phyloP scores from a whole-genome alignment of 495 filamentous ascomycete species.

The Aspergillus olivimuriae region DNA sequence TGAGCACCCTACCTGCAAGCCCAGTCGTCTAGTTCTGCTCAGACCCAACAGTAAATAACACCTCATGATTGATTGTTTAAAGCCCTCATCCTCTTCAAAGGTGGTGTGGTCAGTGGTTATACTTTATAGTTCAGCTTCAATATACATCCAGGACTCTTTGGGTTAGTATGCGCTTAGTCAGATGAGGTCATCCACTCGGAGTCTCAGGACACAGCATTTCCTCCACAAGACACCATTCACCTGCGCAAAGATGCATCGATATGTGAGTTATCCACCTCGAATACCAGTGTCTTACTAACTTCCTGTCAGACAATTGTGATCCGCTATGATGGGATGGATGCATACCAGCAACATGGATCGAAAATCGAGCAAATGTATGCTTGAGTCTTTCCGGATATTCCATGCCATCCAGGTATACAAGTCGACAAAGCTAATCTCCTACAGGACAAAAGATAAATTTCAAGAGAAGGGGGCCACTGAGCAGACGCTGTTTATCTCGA shows the following conservation, averaged over 20 bases:
- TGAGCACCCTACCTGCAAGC: too few relatives aligned
- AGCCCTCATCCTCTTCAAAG: too few relatives aligned
- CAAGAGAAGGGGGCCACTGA: slow-evolving; percentile 6
- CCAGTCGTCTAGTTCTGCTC: too few relatives aligned
- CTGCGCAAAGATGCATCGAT: slow-evolving; percentile 3
- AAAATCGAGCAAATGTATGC: slow-evolving; percentile 11
- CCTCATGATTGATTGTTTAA: too few relatives aligned
- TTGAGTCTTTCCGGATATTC: not conserved
- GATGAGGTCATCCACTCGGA: too few relatives aligned
- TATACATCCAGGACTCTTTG: too few relatives aligned
- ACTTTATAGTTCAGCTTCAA: too few relatives aligned
- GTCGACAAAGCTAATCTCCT: not conserved
- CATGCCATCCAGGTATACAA: not conserved
- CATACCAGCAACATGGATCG: slow-evolving; percentile 9
- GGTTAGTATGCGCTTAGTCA: too few relatives aligned
- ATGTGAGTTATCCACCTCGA: not conserved
- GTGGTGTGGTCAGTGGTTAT: too few relatives aligned
- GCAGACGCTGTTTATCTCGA: slow-evolving; percentile 11
- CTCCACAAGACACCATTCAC: too few relatives aligned
- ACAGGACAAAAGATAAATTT: slow-evolving; percentile 7
- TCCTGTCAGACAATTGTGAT: slow-evolving; percentile 8
- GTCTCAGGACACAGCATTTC: too few relatives aligned
- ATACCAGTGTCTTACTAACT: not conserved
- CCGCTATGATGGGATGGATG: slow-evolving; percentile 11
- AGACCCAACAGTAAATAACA: too few relatives aligned